Conservation (phyloP, 768 basidiomycete species). For the Leucosporidium yakuticum region DNA sequence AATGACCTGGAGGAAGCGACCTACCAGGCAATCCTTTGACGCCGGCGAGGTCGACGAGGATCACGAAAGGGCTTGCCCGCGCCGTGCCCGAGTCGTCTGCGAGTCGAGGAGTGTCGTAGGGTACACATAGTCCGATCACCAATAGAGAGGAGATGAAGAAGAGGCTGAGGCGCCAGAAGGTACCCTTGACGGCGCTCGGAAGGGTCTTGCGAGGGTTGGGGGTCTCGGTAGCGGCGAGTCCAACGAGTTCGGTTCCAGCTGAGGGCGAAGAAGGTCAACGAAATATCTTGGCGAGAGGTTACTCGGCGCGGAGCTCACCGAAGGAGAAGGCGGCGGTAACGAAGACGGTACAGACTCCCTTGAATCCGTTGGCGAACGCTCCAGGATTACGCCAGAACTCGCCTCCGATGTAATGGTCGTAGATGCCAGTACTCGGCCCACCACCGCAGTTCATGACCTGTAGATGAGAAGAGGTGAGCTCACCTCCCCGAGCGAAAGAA, state of each 20-base stretch:
- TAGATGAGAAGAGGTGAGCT: no score
- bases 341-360: constrained; percentile 58
- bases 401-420: constrained; percentile 42
- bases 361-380: constrained; percentile 56
- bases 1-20: no score
- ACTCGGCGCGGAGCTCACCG: constrained; percentile 49
- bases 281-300: no score
- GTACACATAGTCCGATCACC: constrained; percentile 44
- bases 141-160: constrained; percentile 51
- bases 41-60: constrained; percentile 42
- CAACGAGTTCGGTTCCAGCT: constrained; percentile 68
- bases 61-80: constrained; percentile 45
- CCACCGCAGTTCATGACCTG: no score
- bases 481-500: no score
- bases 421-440: not conserved
- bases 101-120: constrained; percentile 50
- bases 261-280: not conserved
- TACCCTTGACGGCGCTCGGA: constrained; percentile 75
- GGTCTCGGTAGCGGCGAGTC: constrained; percentile 82
- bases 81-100: constrained; percentile 41
- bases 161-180: constrained; percentile 79
- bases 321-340: constrained; percentile 72
- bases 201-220: constrained; percentile 76
- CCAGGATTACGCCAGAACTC: constrained; percentile 58
- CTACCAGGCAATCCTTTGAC: constrained; percentile 30